Evolutionary conservation across 31 red algal genomes (phyloP).

Genomic region (Asparagopsis taxiformis): DNA sequence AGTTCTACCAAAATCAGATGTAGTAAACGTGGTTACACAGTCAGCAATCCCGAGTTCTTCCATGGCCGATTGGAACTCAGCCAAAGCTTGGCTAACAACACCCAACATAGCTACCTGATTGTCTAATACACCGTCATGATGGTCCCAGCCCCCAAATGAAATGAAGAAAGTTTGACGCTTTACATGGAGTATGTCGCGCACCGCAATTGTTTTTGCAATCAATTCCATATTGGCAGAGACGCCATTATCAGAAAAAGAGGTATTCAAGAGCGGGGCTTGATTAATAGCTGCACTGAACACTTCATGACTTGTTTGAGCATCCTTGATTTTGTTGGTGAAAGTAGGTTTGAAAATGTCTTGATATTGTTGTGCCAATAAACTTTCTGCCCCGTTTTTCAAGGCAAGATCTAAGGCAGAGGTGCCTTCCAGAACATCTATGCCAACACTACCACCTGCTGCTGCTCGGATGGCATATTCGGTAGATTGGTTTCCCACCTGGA

Average conservation of each 20-base stretch:
- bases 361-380: neutral
- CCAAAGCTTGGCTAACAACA: neutral
- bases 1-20: constrained; percentile 10
- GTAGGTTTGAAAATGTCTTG: constrained; percentile 5
- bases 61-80: neutral
- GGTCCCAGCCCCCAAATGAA: constrained; percentile 13
- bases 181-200: neutral
- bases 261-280: too few species aligned
- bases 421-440: neutral
- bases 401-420: neutral
- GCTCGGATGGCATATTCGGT: constrained; percentile 9
- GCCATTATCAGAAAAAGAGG: constrained; percentile 1
- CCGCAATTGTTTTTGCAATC: constrained; percentile 26
- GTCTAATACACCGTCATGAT: constrained; percentile 15
- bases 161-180: constrained; percentile 14
- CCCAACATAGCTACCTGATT: neutral
- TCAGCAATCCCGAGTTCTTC: constrained; percentile 4
- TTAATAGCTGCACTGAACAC: constrained; percentile 5
- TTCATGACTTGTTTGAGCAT: neutral
- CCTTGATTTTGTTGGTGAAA: neutral
- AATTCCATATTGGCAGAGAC: neutral
- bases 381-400: neutral
- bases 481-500: neutral
- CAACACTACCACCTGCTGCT: neutral
- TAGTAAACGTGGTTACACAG: constrained; percentile 4